Percentiles rank a stretch among this genome's conserved stretches.
Evolutionary conservation across 306 rosid species (phyloP).

Genomic region (Herpetospermum pedunculosum): DNA sequence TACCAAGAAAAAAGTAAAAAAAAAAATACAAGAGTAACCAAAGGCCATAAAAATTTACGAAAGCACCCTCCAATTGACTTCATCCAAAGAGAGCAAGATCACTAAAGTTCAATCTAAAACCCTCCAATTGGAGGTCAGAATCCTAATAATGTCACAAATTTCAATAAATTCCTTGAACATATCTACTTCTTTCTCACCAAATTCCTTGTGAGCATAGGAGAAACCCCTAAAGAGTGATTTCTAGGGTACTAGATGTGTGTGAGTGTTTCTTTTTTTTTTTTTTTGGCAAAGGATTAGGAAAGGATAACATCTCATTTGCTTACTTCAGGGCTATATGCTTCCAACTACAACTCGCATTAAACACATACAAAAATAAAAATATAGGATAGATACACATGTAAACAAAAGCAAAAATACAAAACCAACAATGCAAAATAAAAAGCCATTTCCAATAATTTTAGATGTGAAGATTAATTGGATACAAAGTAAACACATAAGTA

Average conservation of each 20-base stretch:
- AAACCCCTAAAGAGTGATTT: no score
- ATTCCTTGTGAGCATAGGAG: background rate
- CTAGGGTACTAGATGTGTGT: background rate
- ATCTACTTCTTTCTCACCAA: background rate
- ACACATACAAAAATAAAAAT: background rate
- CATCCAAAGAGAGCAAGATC: background rate
- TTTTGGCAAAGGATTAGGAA: background rate
- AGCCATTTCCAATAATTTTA: background rate
- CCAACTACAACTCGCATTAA: background rate
- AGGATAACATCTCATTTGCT: background rate
- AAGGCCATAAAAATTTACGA: background rate
- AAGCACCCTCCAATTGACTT: background rate
- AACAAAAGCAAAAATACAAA: background rate
- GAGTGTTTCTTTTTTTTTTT: background rate
- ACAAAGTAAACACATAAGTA: background rate
- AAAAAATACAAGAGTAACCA: background rate
- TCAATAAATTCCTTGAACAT: background rate
- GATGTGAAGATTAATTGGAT: background rate
- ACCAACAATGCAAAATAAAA: background rate
- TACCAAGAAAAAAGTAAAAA: background rate
- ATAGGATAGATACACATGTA: background rate
- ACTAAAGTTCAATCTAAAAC: background rate
- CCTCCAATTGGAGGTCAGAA: background rate
- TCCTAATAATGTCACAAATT: background rate
- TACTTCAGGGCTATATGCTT: background rate